A percentile compares a stretch with the other conserved stretches of the same genome.
Evolutionary conservation across 371 early-diverging fungal genomes (phyloP).

Genomic region (Caulochytrium protostelioides): DNA sequence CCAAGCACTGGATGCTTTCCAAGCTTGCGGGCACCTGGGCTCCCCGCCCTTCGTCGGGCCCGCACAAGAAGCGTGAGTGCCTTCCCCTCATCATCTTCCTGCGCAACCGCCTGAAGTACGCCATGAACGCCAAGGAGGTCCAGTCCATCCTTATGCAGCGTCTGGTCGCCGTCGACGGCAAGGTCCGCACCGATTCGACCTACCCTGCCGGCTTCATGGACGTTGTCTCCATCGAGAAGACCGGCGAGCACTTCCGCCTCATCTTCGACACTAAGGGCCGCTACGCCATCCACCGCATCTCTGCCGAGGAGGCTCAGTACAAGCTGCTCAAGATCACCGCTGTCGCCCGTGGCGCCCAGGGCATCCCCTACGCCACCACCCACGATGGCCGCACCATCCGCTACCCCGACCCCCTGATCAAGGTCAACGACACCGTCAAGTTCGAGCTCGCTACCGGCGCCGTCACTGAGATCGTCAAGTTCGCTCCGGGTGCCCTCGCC

Average conservation of each 20-base stretch:
- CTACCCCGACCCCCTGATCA: constrained; percentile 97
- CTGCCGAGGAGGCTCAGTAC: constrained; percentile 91
- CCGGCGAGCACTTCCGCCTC: constrained; percentile 98
- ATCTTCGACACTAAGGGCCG: constrained; percentile 98
- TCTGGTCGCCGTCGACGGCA: constrained; percentile 96
- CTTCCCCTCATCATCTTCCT: constrained; percentile 96
- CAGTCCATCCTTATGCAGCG: constrained; percentile 92
- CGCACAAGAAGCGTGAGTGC: constrained; percentile 98
- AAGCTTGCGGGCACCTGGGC: constrained; percentile 96
- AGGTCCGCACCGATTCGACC: constrained; percentile 94
- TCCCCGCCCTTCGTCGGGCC: constrained; percentile 94
- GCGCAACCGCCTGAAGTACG: constrained; percentile 97
- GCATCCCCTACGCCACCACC: constrained; percentile 91
- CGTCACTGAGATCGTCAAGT: constrained; percentile 82
- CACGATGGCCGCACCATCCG: constrained; percentile 99
- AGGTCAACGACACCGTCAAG: constrained; percentile 97
- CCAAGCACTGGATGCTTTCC: constrained; percentile 99
- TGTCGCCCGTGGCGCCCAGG: constrained; percentile 80
- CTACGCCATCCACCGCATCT: constrained; percentile 98
- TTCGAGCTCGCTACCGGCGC: constrained; percentile 83
- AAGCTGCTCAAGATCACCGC: constrained; percentile 96
- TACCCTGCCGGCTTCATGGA: constrained; percentile 99
- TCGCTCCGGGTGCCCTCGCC: constrained; percentile 87
- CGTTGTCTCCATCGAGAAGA: constrained; percentile 96
- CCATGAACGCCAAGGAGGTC: constrained; percentile 94